Evolutionary conservation across 495 filamentous ascomycete species (phyloP).

Genomic region (Mytilinidion resinicola): DNA sequence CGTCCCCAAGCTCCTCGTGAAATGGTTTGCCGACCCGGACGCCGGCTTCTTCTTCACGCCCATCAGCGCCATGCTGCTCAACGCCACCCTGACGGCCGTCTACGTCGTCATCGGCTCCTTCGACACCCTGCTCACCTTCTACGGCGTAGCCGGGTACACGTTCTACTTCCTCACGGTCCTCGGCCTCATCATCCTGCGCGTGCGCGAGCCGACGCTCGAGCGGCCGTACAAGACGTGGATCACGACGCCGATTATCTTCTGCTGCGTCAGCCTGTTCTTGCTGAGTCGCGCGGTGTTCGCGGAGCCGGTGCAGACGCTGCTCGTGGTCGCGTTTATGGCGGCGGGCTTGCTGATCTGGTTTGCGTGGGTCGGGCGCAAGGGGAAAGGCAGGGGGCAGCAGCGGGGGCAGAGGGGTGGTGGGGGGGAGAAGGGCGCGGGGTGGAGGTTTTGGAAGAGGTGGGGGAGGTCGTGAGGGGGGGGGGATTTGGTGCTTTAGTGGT

Average conservation of each 20-base stretch:
- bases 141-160: slow-evolving; percentile 90
- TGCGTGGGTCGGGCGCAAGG: slow-evolving; percentile 64
- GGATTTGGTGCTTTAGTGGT: no score
- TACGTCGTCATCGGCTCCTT: slow-evolving; percentile 90
- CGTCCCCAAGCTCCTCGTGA: slow-evolving; percentile 13
- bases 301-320: slow-evolving; percentile 79
- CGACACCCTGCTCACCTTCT: slow-evolving; percentile 85
- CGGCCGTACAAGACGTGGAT: slow-evolving; percentile 94
- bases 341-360: slow-evolving; percentile 83
- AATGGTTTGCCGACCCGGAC: slow-evolving; percentile 35
- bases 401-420: slow-evolving; percentile 22
- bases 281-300: slow-evolving; percentile 81
- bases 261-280: slow-evolving; percentile 92
- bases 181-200: slow-evolving; percentile 81
- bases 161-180: slow-evolving; percentile 97
- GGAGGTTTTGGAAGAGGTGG: slow-evolving; percentile 54
- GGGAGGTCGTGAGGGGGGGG: neutral
- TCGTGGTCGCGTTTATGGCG: slow-evolving; percentile 76
- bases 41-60: slow-evolving; percentile 66
- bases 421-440: slow-evolving; percentile 40
- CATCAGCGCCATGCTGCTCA: slow-evolving; percentile 81
- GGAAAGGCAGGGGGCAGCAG: slow-evolving; percentile 39
- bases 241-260: slow-evolving; percentile 92
- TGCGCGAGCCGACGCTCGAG: slow-evolving; percentile 82
- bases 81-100: slow-evolving; percentile 58